Base-by-base conservation (phyloP, 148 eudicot species). In the Vaccinium vitisidaea region DNA sequence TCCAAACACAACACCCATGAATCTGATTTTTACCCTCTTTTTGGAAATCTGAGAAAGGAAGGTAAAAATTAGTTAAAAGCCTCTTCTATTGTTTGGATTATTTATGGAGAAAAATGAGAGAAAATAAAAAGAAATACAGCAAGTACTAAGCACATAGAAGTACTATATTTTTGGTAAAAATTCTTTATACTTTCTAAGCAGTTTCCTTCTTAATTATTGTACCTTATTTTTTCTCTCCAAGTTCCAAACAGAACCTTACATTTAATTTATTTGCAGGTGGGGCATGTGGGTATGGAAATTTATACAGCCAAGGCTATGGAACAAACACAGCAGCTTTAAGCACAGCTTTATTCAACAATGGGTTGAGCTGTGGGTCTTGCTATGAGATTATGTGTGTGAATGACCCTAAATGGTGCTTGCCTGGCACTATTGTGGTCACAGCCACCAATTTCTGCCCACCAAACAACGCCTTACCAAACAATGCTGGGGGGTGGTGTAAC, bases 381-480 rank as follows among this genome's bases (percentile, higher is more conserved):
- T 95, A 87, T 49, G 88, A 91, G 84, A 93, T 95, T 23, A 86
- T 58, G 86, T 95, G 98, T 46, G 92, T 73, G 61, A 79, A 83
- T 76, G 98, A 92, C 88, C 87, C 80, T 13, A 85, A 84, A 85
- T 93, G 92, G 95, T 95, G 98, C 85, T 77, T 92, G 21, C 91
- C 93, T 9, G 94, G 94, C 3, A 63, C 94, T 50, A 94, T 94
- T 78, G 49, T 87, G 19, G 93, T 94, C 14, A 93, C 96, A 0
- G 98, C 98, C 32, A 94, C 96, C 23, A 94, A 94, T 79, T 93
- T 93, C 88, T 93, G 96, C 86, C 96, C 96, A 0, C 96, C 96
- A 16, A 92, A 92, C 89, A 88, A 82, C 27, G 93, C 89, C 46
- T 55, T 92, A 3, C 90, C 93, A 0, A 91, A 90, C 80, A 87